These are phyloP conservation scores for Colletotrichum magnum DNA, from an alignment of 2,329 filamentous ascomycete species.

Conservation along the genomic window DNA sequence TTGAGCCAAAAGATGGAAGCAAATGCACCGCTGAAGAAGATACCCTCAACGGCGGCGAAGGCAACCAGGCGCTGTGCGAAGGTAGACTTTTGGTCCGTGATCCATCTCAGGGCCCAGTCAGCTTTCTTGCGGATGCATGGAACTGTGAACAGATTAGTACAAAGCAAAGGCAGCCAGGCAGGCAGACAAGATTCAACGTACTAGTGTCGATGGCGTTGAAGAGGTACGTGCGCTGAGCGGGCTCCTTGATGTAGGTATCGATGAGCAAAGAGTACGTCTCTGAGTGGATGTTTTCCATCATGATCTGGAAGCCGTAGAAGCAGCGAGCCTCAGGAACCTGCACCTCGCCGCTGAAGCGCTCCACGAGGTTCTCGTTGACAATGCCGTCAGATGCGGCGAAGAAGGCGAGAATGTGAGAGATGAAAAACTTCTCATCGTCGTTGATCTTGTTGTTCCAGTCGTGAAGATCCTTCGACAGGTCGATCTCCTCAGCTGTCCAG, in stretches of 20 bases:
- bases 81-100: constrained; percentile 91
- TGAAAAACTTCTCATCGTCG: constrained; percentile 97
- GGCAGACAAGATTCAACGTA: constrained; percentile 59
- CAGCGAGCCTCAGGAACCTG: constrained; percentile 98
- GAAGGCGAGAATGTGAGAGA: constrained; percentile 98
- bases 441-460: constrained; percentile 99
- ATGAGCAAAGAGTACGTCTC: constrained; percentile 99
- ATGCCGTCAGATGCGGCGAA: constrained; percentile 99
- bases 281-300: constrained; percentile 99
- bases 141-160: constrained; percentile 64
- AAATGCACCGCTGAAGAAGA: constrained; percentile 99
- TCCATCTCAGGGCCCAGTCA: constrained; percentile 97
- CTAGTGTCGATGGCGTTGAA: constrained; percentile 99
- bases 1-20: constrained; percentile 99
- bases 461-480: constrained; percentile 98
- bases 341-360: constrained; percentile 97
- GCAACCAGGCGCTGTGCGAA: constrained; percentile 96
- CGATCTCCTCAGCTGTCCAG: constrained; percentile 99
- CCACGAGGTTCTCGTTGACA: constrained; percentile 98
- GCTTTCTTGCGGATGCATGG: constrained; percentile 99
- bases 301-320: constrained; percentile 99
- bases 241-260: constrained; percentile 99
- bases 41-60: constrained; percentile 98
- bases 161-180: constrained; percentile 62
- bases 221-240: constrained; percentile 90